phyloP scores from a whole-genome alignment of 257 asterid species.

The Echites panduratus region DNA sequence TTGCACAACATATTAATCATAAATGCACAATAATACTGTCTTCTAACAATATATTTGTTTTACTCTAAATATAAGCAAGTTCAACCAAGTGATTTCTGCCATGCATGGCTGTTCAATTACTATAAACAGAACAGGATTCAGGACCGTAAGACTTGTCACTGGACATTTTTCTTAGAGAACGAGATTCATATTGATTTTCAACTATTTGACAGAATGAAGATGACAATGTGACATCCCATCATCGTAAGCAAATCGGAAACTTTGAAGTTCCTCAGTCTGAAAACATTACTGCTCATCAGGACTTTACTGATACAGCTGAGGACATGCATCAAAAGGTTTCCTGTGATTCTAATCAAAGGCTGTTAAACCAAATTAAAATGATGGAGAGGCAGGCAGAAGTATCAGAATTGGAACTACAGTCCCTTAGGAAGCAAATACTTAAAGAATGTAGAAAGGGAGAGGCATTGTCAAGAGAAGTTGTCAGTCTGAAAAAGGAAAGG shows the following conservation, averaged over 20 bases:
- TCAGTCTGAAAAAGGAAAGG: slow-evolving; percentile 51
- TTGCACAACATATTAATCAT: not conserved
- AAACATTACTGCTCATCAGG: slow-evolving; percentile 19
- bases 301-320: not conserved
- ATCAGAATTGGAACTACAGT: slow-evolving; percentile 70
- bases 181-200: not conserved
- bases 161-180: not conserved
- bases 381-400: slow-evolving; percentile 65
- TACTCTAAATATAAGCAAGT: not conserved
- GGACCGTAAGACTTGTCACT: not conserved
- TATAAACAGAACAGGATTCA: too few species aligned
- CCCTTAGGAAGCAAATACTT: slow-evolving; percentile 66
- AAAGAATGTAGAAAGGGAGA: slow-evolving; percentile 67
- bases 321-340: not conserved
- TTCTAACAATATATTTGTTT: not conserved
- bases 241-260: slow-evolving; percentile 36
- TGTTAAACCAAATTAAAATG: slow-evolving; percentile 10
- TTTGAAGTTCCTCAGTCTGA: slow-evolving; percentile 35
- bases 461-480: slow-evolving; percentile 53
- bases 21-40: not conserved
- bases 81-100: not conserved
- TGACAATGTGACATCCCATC: slow-evolving; percentile 32
- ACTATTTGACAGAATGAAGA: slow-evolving; percentile 43
- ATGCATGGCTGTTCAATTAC: not conserved
- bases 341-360: not conserved